phyloP scores from a whole-genome alignment of 495 filamentous ascomycete genomes.

The Cryomyces antarcticus region DNA sequence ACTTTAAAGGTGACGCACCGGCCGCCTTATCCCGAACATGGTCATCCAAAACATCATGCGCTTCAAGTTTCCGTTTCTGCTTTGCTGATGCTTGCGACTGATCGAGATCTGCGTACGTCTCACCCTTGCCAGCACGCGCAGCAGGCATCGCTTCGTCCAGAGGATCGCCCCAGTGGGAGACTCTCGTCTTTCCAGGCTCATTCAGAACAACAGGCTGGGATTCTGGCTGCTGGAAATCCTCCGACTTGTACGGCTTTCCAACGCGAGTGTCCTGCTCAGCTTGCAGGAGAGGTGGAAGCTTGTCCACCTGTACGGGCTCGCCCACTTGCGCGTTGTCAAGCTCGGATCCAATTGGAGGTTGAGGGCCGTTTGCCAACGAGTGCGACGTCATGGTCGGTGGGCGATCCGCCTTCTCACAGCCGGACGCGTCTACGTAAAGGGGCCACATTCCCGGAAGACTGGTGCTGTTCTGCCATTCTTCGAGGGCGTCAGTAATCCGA shows the following conservation, averaged over 20 bases:
- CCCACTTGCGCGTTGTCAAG: not conserved
- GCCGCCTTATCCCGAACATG: not conserved
- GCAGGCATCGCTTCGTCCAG: not conserved
- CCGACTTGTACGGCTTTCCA: too few relatives aligned
- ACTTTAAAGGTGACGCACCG: not conserved
- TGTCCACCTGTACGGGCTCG: not conserved
- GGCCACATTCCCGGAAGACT: slow-evolving; percentile 74
- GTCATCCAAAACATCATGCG: too few relatives aligned
- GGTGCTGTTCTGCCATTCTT: slow-evolving; percentile 56
- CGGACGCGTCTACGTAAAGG: slow-evolving; percentile 54
- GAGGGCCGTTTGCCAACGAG: not conserved
- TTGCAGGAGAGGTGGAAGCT: not conserved
- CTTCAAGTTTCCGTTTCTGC: not conserved
- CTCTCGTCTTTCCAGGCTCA: not conserved
- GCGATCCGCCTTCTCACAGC: slow-evolving; percentile 27
- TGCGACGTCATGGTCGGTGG: not conserved
- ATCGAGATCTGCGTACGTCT: too few relatives aligned
- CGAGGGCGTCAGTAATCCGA: slow-evolving; percentile 72
- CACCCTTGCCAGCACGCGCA: too few relatives aligned
- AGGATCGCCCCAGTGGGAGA: not conserved
- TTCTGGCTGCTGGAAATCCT: too few relatives aligned
- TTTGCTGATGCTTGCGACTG: not conserved
- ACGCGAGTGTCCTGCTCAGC: too few relatives aligned
- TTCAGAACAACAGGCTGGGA: not conserved
- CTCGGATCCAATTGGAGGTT: not conserved